Base-by-base conservation (phyloP, 2,329 filamentous ascomycete genomes). In the Metarhizium brunneum region DNA sequence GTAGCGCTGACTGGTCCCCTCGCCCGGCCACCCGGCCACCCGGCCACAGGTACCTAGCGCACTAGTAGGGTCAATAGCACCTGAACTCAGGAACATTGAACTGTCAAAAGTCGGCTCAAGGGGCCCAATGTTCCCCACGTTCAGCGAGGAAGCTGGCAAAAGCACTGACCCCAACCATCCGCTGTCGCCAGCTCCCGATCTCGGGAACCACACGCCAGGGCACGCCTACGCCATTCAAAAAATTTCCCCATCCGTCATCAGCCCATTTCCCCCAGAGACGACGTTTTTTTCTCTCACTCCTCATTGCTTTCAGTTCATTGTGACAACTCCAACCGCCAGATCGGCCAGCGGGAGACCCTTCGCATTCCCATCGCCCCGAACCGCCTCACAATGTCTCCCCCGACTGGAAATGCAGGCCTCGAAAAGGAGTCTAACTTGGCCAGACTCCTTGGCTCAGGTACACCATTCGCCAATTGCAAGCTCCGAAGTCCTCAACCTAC, bases 361-460 rank as follows among this genome's bases (percentile, higher is more conserved):
- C 25, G 25, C 38, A 54, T 38, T 38, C n/a, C 40, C 47, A 56
- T 43, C 47, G 42, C 43, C 50, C 20, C 51, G 2, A 54, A 43
- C 18, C n/a, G 25, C 8, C 11, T 42, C 62, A 73, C 63, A 56
- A 85, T 88, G 85, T 86, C 85, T 69, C 83, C 85, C 58, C 68
- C 76, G 47, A 68, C 71, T 25, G 68, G 71, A 64, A 71, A 73
- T 64, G 66, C 69, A 62, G 73, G 71, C 53, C 67, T 68, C 55
- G 73, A 95, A 81, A 90, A 82, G 76, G 94, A 99, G 80, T 96
- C 92, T 57, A 91, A 89, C 66, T 71, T 87, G 69, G 94, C 94
- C 65, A 84, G 94, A 74, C 76, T 99, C 63, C 77, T 96, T 62
- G 94, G 94, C 66, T 96, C 94, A 67, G 94, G 94, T 96, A 72